Conservation (phyloP, 2,329 filamentous ascomycete genomes). For the Aspergillus sp. region DNA sequence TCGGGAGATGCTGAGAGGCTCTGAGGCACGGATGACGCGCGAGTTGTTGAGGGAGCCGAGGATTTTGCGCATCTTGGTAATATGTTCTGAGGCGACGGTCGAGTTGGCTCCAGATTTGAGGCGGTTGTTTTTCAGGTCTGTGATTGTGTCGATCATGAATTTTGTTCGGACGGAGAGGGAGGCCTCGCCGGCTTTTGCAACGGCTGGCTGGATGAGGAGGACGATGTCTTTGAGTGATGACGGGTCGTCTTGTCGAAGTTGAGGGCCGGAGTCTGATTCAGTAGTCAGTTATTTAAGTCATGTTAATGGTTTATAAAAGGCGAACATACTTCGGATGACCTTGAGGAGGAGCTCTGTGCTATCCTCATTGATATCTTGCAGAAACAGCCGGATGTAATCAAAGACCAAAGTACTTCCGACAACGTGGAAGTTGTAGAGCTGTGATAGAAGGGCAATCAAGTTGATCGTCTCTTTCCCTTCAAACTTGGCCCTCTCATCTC, state of each 20-base stretch:
- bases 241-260: constrained; percentile 85
- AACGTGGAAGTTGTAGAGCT: constrained; percentile 91
- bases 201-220: constrained; percentile 69
- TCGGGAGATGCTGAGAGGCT: constrained; percentile 79
- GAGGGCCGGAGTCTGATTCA: constrained; percentile 64
- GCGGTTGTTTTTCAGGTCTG: constrained; percentile 90
- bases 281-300: constrained; percentile 8
- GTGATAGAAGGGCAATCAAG: constrained; percentile 75
- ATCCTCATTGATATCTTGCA: constrained; percentile 73
- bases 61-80: constrained; percentile 83
- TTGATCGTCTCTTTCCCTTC: constrained; percentile 68
- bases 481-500: constrained; percentile 46
- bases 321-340: constrained; percentile 65
- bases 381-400: constrained; percentile 80
- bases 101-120: constrained; percentile 74
- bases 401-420: constrained; percentile 81
- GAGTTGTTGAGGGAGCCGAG: constrained; percentile 71
- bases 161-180: constrained; percentile 83
- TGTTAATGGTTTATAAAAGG: background rate
- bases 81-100: constrained; percentile 74
- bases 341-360: constrained; percentile 87
- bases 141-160: constrained; percentile 97
- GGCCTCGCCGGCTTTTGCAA: constrained; percentile 65
- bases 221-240: constrained; percentile 87
- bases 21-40: constrained; percentile 67